Conservation (phyloP, 2,329 filamentous ascomycete genomes). For the Colletotrichum karsti region DNA sequence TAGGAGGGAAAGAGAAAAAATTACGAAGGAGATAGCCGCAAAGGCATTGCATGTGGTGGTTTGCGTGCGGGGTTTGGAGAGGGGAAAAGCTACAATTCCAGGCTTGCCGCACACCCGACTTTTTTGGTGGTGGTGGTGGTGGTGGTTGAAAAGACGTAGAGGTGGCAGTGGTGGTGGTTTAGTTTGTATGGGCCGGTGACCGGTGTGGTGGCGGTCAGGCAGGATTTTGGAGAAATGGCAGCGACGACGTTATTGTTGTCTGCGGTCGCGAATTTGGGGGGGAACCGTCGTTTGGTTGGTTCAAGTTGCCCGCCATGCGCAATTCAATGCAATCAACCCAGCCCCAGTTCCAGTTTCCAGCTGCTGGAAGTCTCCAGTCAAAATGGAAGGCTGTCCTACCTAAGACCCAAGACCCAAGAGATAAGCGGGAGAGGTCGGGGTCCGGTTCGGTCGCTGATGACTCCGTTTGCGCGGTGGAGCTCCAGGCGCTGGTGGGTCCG, state of each 20-base stretch:
- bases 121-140: not conserved
- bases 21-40: conserved; percentile 10
- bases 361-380: too few species aligned
- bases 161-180: not conserved
- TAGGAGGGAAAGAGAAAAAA: conserved; percentile 13
- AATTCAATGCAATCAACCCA: too few species aligned
- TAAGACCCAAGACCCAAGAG: not conserved
- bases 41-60: conserved; percentile 25
- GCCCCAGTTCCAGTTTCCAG: too few species aligned
- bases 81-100: conserved; percentile 21
- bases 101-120: conserved; percentile 14
- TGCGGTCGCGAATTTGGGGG: not conserved
- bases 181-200: not conserved
- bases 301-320: not conserved
- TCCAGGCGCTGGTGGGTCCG: not conserved
- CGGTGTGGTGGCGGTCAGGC: conserved; percentile 4
- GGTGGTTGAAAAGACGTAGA: not conserved
- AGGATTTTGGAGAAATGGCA: conserved; percentile 9
- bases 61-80: conserved; percentile 23
- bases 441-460: conserved; percentile 18
- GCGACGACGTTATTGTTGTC: not conserved
- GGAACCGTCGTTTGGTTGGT: conserved; percentile 6
- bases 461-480: conserved; percentile 6
- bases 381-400: not conserved
- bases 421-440: conserved; percentile 28